Conservation (phyloP, 1,284 basidiomycete genomes). For the Irpex lacteus region DNA sequence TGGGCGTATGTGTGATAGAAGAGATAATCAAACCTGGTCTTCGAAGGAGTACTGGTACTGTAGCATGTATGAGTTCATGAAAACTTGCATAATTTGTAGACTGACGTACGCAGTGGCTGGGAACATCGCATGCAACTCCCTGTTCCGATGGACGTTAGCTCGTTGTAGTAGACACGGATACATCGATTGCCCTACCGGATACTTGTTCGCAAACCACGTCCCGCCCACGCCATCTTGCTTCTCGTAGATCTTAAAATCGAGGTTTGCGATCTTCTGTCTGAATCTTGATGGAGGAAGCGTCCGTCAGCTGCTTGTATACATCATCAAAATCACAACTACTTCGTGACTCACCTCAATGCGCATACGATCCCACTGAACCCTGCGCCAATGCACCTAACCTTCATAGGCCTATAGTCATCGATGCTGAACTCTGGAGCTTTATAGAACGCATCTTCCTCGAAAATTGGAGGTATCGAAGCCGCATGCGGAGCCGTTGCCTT, state of each 20-base stretch:
- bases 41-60: conserved; percentile 58
- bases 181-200: conserved; percentile 22
- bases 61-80: not conserved
- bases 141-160: conserved; percentile 21
- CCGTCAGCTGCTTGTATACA: no score
- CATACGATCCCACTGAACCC: conserved; percentile 54
- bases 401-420: conserved; percentile 48
- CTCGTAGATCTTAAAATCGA: conserved; percentile 55
- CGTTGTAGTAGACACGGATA: not conserved
- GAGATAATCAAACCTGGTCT: conserved; percentile 34
- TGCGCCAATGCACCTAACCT: conserved; percentile 49
- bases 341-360: conserved; percentile 40
- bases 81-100: not conserved
- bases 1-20: not conserved
- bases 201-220: conserved; percentile 44
- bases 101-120: conserved; percentile 16
- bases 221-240: conserved; percentile 55
- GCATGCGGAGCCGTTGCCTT: not conserved
- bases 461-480: not conserved
- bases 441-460: not conserved
- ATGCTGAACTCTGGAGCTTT: conserved; percentile 30
- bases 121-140: conserved; percentile 47
- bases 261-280: conserved; percentile 46
- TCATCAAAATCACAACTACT: not conserved
- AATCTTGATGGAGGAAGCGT: conserved; percentile 32